Evolutionary conservation across 768 basidiomycete species (phyloP), one percentile per base, ranked within the genome.

Genomic region (Lactifluus volemus): DNA sequence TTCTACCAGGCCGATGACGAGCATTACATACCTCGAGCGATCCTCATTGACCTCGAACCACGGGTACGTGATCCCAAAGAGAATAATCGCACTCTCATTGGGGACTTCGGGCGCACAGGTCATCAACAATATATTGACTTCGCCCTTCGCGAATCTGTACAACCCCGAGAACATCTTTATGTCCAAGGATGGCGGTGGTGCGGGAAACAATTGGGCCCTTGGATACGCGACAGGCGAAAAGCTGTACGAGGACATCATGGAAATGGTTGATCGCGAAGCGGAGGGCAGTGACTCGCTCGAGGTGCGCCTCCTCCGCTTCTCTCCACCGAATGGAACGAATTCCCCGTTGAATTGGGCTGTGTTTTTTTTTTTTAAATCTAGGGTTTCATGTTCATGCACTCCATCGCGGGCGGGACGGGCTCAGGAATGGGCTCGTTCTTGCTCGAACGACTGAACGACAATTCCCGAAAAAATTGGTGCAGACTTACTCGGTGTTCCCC

Each of bases 1-100:
- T 99, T 99, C 77, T 98, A 99, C 72, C 96, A 98, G 73, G 97
- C 97, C n/a, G 97, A 99, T 72, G 97, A 99, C 69, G 97, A 98
- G 72, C 95, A 97, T 69, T 99, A 98, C 73, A 95, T 99, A 61
- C 97, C 97, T 2, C 83, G 97, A 55, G 92, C 97, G 5, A 96
- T 99, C 63, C 81, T 99, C 42, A 85, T 98, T 62, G 97, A 99
- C 74, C 81, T 97, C 30, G 97, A 99, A 71, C 97, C 97, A 19
- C 81, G 97, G 71, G 96, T 97, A 69, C 71, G 85, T 59, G 32
- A 42, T 12, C n/a, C 30, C 29, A 17, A 52, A 50, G 5, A 15
- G 11, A 42, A 17, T 42, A 7, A 1, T 17, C 4, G 12, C 8
- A 5, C 12, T 47, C 45, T 47, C 21, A 25, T 25, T 8, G 19